Conservation (phyloP, 2,329 filamentous ascomycete species). For the Fonsecaea multimorphosa region DNA sequence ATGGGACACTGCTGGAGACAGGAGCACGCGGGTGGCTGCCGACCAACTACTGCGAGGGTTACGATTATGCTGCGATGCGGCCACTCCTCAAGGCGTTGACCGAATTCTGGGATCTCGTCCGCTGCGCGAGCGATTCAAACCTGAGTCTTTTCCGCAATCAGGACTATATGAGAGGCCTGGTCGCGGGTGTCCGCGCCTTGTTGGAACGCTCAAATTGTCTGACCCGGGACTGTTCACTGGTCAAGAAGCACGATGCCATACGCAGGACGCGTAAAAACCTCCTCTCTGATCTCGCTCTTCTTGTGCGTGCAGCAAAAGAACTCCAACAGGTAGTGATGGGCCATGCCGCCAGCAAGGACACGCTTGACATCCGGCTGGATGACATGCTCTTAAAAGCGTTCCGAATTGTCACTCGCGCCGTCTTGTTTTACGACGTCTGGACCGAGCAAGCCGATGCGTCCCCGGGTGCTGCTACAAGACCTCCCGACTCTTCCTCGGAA, state of each 20-base stretch:
- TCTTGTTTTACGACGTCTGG: slow-evolving; percentile 86
- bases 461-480: slow-evolving; percentile 42
- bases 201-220: slow-evolving; percentile 88
- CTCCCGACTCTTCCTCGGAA: slow-evolving; percentile 6
- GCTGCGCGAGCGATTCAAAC: slow-evolving; percentile 76
- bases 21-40: slow-evolving; percentile 93
- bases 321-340: slow-evolving; percentile 74
- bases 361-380: slow-evolving; percentile 77
- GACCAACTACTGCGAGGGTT: slow-evolving; percentile 97
- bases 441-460: slow-evolving; percentile 59
- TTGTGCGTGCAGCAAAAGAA: slow-evolving; percentile 87
- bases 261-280: slow-evolving; percentile 84
- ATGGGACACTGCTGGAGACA: slow-evolving; percentile 85
- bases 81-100: slow-evolving; percentile 84
- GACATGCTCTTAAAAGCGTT: slow-evolving; percentile 94
- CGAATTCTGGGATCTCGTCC: slow-evolving; percentile 89
- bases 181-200: slow-evolving; percentile 88
- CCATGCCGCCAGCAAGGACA: slow-evolving; percentile 51
- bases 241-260: slow-evolving; percentile 76
- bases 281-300: slow-evolving; percentile 82
- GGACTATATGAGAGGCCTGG: slow-evolving; percentile 91
- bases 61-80: slow-evolving; percentile 85
- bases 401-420: slow-evolving; percentile 88
- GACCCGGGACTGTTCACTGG: slow-evolving; percentile 76
- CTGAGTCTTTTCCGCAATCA: slow-evolving; percentile 83